Evolutionary conservation across 257 asterid species (phyloP).

Genomic region (Linaria vulgaris): DNA sequence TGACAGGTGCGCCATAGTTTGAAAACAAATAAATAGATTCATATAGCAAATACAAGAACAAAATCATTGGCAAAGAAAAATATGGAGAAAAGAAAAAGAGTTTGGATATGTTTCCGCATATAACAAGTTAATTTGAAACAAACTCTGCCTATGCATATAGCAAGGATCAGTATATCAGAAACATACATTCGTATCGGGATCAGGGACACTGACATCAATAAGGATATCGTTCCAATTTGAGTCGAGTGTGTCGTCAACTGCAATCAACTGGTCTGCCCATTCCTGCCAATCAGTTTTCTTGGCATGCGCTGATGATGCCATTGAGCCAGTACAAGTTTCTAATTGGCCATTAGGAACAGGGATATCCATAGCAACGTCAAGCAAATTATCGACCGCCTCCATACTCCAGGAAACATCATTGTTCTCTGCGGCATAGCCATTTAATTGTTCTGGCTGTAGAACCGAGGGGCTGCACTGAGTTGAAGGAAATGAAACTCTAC

Average conservation of each 20-base stretch:
- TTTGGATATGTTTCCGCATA: not conserved
- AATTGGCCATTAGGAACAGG: slow-evolving; percentile 39
- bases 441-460: slow-evolving; percentile 31
- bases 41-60: too few species aligned
- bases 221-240: slow-evolving; percentile 62
- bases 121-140: not conserved
- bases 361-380: slow-evolving; percentile 36
- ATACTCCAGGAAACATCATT: slow-evolving; percentile 39
- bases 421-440: slow-evolving; percentile 30
- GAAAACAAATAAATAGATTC: too few species aligned
- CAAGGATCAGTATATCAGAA: slow-evolving; percentile 14
- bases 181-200: slow-evolving; percentile 65
- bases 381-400: slow-evolving; percentile 38
- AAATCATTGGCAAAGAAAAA: not conserved
- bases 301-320: slow-evolving; percentile 36
- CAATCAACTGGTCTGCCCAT: slow-evolving; percentile 68
- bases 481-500: slow-evolving; percentile 32
- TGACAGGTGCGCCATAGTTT: not conserved
- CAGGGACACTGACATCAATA: slow-evolving; percentile 61
- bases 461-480: slow-evolving; percentile 32
- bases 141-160: not conserved
- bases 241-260: slow-evolving; percentile 53
- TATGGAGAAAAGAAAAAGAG: not conserved
- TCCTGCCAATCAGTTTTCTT: slow-evolving; percentile 64
- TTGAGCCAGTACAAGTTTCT: slow-evolving; percentile 37